Evolutionary conservation across 192 early-diverging fungal species (phyloP), one percentile per base, ranked within the genome.

Genomic region (Gamsiella multidivaricata): DNA sequence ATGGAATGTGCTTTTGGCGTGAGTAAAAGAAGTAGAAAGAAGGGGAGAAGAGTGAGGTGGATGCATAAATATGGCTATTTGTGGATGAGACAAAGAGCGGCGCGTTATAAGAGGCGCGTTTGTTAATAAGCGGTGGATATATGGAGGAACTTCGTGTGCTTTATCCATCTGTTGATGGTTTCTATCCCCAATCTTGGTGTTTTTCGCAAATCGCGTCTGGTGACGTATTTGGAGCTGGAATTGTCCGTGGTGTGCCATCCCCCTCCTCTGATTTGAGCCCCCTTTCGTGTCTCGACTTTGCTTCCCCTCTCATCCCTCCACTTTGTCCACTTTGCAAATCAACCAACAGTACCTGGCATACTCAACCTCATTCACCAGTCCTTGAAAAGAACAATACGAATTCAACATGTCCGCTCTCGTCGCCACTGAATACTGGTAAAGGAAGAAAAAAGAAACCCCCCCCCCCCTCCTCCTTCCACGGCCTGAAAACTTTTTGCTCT

Each of bases 351-450:
- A 9, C 45, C 45, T 5, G 10, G 12, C 45, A 46, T 5, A 9
- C 5, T 46, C 17, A 12, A 9, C n/a, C 45, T 18, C 45, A n/a
- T 5, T 18, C n/a, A 10, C 5, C n/a, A n/a, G 12, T 18, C 17
- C 45, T n/a, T 46, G 15, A n/a, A 10, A 46, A 10, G 15, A 46
- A 46, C 45, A 46, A 46, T 18, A 46, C 64, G 51, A 31, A 28
- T 23, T 14, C 32, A 57, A 65, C 59, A 75, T 67, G 64, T 42
- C 63, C 26, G 0, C 46, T 33, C 71, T 56, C 37, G 60, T 64
- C 54, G 43, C 74, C 46, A 78, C 65, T 29, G 74, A 78, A 22
- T 78, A 37, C 65, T 78, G 74, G 74, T 78, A 78, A 61, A 33
- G 26, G 34, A 25, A 41, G 22, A 20, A n/a, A 33, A 28, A n/a